Evolutionary conservation across 2,329 filamentous ascomycete genomes (phyloP), one percentile per base, ranked within the genome.

Genomic region (Diaporthe capsici): DNA sequence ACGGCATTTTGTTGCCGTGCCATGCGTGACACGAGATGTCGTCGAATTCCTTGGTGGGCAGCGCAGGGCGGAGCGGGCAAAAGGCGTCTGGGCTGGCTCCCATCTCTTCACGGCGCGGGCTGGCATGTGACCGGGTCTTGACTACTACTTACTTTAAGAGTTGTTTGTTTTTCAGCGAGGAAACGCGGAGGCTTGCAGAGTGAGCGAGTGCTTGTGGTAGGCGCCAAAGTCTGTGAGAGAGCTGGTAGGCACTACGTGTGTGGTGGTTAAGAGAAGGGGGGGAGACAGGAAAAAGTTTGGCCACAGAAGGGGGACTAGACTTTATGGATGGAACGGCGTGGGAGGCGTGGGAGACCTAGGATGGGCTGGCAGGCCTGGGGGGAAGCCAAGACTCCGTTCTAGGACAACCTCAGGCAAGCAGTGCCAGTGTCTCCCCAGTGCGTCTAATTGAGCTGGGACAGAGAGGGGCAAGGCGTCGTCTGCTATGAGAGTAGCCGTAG

Each of bases 331-430:
- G 58, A 17, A 13, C n/a, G 60, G 71, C 57, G 42, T 47, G 63
- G 51, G 44, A 61, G 70, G 60, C 39, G 49, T 47, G 63, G 51
- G 47, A 63, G 71, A 34, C 34, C 71, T 55, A 73, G 71, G 37
- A 42, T 68, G 55, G 71, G 28, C 39, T 73, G 61, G 42, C 28
- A 57, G 74, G 55, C 39, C 42, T 37, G 73, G 47, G 65, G 65
- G 55, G 31, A 28, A 47, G 73, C 75, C 73, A 72, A 68, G 75
- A 39, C 73, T 76, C 70, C 53, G 73, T 58, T 75, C 73, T 72
- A 65, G 70, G 61, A 57, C 57, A 37, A 60, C 58, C 58, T 75
- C 61, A 51, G 72, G 65, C 72, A 71, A 73, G 47, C 65, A 70
- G 34, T 55, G 65, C 47, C 65, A 55, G 55, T 55, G 53, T 58